Evolutionary conservation across 1,139 yeast species (phyloP).

Genomic region (Debaryomycetaceae sp.): DNA sequence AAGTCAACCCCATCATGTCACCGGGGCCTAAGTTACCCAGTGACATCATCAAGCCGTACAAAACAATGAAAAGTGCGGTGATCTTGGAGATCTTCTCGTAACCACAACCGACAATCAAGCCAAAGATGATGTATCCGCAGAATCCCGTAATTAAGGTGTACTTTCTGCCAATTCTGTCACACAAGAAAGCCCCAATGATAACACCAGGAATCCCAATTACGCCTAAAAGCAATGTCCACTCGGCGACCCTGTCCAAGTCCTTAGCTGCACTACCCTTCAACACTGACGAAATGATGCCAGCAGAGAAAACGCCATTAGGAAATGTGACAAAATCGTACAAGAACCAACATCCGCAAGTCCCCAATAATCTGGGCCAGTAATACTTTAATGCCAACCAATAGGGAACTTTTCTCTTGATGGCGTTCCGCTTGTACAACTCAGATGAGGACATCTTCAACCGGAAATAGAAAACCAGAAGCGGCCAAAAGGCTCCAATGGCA

Average conservation of each 20-base stretch:
- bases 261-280: constrained; percentile 21
- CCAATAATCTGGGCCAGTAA: constrained; percentile 44
- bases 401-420: constrained; percentile 42
- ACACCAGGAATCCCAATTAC: constrained; percentile 45
- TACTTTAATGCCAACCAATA: constrained; percentile 42
- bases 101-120: constrained; percentile 45
- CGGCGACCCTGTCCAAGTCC: constrained; percentile 39
- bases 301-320: constrained; percentile 49
- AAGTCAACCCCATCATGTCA: constrained; percentile 62
- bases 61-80: constrained; percentile 40
- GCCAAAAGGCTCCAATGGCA: constrained; percentile 75
- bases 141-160: constrained; percentile 45
- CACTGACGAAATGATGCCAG: constrained; percentile 39
- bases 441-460: constrained; percentile 69
- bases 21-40: constrained; percentile 76
- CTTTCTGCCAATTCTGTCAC: constrained; percentile 42
- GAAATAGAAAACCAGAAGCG: constrained; percentile 66
- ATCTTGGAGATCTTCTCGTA: constrained; percentile 37
- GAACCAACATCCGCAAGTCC: constrained; percentile 47
- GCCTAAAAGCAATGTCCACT: constrained; percentile 45
- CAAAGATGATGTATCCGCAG: constrained; percentile 42
- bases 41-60: constrained; percentile 46
- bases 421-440: constrained; percentile 42
- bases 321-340: constrained; percentile 50
- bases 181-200: constrained; percentile 37